These are phyloP conservation scores for Patellifolia procumbens DNA, from an alignment of 179 eudicot genomes.

Conservation along the genomic window DNA sequence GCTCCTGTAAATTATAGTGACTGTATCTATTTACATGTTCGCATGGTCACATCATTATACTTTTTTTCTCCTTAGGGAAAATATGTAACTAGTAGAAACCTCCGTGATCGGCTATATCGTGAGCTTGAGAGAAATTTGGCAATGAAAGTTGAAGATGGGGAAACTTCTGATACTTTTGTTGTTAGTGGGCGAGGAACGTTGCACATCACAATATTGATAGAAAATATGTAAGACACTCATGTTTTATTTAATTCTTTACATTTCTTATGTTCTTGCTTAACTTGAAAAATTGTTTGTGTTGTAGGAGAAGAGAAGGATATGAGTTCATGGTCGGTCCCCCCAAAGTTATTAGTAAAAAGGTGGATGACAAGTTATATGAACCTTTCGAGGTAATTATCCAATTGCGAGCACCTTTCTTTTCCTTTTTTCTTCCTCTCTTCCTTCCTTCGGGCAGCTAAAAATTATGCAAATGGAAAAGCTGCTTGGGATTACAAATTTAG, in stretches of 20 bases:
- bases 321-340: slow-evolving; percentile 99
- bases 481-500: background rate
- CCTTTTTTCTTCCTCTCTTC: background rate
- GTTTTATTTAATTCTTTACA: slow-evolving; percentile 4
- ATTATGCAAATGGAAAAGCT: background rate
- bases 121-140: slow-evolving; percentile 98
- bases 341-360: slow-evolving; percentile 85
- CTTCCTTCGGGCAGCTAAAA: background rate
- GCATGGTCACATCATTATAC: slow-evolving; percentile 3
- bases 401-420: background rate
- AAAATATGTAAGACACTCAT: slow-evolving; percentile 76
- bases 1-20: background rate
- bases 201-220: slow-evolving; percentile 93
- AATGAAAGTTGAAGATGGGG: slow-evolving; percentile 98
- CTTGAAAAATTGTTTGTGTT: slow-evolving; percentile 6
- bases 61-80: slow-evolving; percentile 62
- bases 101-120: slow-evolving; percentile 86
- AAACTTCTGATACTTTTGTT: slow-evolving; percentile 88
- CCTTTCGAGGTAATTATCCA: slow-evolving; percentile 75
- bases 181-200: slow-evolving; percentile 98
- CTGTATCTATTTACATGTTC: background rate
- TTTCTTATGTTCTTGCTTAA: slow-evolving; percentile 11
- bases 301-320: slow-evolving; percentile 96
- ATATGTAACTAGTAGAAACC: slow-evolving; percentile 94
- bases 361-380: slow-evolving; percentile 70